Evolutionary conservation across 257 asterid species (phyloP).

Genomic region (Ocimum tenuiflorum): DNA sequence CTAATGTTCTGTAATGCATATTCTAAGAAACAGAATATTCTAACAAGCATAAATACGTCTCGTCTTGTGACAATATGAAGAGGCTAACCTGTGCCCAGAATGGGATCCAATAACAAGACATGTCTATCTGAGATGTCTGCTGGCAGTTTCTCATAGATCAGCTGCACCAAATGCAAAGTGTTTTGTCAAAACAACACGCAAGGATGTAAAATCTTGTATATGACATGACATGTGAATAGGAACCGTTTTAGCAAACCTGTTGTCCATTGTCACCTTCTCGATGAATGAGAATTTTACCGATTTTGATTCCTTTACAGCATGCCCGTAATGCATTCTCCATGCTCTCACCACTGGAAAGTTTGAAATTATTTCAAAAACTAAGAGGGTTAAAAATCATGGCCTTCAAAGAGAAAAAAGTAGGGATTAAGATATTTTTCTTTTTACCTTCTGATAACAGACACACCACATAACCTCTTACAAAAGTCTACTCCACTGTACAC

Average conservation of each 20-base stretch:
- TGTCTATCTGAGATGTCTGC: slow-evolving; percentile 86
- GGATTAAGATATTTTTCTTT: slow-evolving; percentile 57
- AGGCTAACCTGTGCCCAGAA: slow-evolving; percentile 90
- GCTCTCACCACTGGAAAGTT: slow-evolving; percentile 44
- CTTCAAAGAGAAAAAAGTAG: no score
- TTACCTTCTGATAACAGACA: slow-evolving; percentile 91
- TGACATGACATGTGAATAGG: no score
- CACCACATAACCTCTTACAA: slow-evolving; percentile 95
- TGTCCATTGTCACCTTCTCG: slow-evolving; percentile 98
- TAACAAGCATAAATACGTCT: no score
- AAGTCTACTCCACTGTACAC: slow-evolving; percentile 96
- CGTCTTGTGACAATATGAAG: no score
- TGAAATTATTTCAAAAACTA: slow-evolving; percentile 2
- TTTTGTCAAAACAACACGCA: background rate
- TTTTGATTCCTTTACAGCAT: slow-evolving; percentile 96
- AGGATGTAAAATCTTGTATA: background rate
- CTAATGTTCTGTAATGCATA: no score
- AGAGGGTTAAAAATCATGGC: background rate
- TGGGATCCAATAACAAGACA: slow-evolving; percentile 87
- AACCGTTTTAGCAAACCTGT: slow-evolving; percentile 43
- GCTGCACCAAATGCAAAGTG: slow-evolving; percentile 37
- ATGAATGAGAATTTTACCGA: slow-evolving; percentile 93
- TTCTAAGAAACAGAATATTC: no score
- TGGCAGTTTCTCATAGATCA: slow-evolving; percentile 91
- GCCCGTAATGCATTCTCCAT: slow-evolving; percentile 82